A percentile compares a stretch with the other conserved stretches of the same genome.
Evolutionary conservation across 805 yeast species (phyloP).

Genomic region (Candida vartiovaarae): DNA sequence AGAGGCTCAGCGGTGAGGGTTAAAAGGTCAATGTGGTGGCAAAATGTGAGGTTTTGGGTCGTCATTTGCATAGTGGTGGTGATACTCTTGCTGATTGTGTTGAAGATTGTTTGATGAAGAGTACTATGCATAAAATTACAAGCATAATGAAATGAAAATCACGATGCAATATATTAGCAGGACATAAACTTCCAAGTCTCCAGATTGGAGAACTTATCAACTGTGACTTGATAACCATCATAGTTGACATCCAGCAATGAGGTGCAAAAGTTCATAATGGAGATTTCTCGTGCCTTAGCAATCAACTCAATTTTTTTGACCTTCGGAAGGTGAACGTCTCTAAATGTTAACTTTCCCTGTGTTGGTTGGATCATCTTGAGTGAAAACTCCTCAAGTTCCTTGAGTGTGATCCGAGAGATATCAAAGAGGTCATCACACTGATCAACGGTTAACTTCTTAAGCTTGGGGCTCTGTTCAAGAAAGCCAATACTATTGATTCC

Average conservation of each 20-base stretch:
- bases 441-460: background rate
- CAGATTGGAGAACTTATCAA: background rate
- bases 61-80: slow-evolving; percentile 57
- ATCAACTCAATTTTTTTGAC: background rate
- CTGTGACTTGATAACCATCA: background rate
- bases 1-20: slow-evolving; percentile 45
- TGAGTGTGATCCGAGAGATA: background rate
- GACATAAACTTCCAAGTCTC: background rate
- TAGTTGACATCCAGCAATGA: background rate
- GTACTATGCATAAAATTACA: no score
- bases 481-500: background rate
- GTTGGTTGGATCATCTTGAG: no score
- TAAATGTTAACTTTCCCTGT: background rate
- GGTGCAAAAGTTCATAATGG: background rate
- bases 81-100: slow-evolving; percentile 66
- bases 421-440: background rate
- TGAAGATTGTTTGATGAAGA: slow-evolving; percentile 34
- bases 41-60: slow-evolving; percentile 38
- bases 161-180: no score
- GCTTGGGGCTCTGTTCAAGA: background rate
- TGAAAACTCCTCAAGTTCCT: background rate
- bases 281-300: background rate
- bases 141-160: no score
- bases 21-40: slow-evolving; percentile 50
- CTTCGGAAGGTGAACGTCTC: background rate